Evolutionary conservation across 2,329 filamentous ascomycete species (phyloP), one percentile per base, ranked within the genome.

Genomic region (Diplocarpon mali): DNA sequence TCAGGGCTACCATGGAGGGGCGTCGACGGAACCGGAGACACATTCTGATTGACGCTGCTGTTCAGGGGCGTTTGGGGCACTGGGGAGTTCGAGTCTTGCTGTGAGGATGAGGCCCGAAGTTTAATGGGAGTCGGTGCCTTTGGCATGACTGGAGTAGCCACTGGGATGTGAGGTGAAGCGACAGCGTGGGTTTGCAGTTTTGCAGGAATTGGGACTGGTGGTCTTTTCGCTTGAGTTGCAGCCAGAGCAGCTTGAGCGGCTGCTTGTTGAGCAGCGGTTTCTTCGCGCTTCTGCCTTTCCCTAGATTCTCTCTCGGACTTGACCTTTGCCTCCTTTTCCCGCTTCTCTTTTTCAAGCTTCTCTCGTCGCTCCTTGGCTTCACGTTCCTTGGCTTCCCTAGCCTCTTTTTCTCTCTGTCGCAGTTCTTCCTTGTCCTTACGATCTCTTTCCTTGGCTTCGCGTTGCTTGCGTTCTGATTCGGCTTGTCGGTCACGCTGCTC

Each of bases 401-500:
- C 78, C 57, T 92, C 85, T 56, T 78, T 83, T 57, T 95, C 89
- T 57, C 75, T 83, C 56, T 84, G 78, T 20, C 83, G 80, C 55
- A 86, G 80, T 60, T 90, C 89, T 57, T 87, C 87, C 64, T 84
- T 89, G 50, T 80, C 77, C 65, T 83, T 90, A 67, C 87, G 92
- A 66, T 92, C 85, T 34, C 76, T 76, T 51, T 88, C 85, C 59
- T 84, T 86, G 36, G 79, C 76, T 62, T 92, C 85, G 37, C 80
- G 83, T 40, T 78, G 76, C 64, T 89, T 95, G 46, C 86, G 81
- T 62, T 96, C 90, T 47, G 77, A 73, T 62, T 95, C 89, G 24
- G 83, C 83, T 58, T 93, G 85, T 53, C 81, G 79, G 56, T 94
- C 87, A 53, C 85, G 80, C 62, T 93, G 87, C 60, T 95, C 88